Percentiles rank a stretch among this genome's conserved stretches.
Conservation (phyloP, 1,139 yeast species). For the Yamadazyma membranifaciens region DNA sequence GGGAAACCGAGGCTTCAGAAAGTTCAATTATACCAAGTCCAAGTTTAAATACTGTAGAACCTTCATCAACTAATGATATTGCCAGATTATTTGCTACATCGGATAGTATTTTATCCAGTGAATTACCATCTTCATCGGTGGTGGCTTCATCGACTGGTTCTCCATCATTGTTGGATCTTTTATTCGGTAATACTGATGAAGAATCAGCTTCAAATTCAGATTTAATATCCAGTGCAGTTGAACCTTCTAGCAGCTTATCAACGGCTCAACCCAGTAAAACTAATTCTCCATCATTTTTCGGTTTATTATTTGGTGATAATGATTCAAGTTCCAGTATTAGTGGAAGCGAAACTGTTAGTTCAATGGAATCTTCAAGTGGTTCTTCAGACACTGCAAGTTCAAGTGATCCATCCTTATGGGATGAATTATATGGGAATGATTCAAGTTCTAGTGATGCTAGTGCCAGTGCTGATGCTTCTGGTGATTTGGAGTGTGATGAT, state of each 20-base stretch:
- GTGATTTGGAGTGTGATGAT: constrained; percentile 11
- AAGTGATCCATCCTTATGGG: constrained; percentile 5
- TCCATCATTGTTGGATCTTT: constrained; percentile 3
- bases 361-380: constrained; percentile 3
- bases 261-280: constrained; percentile 3
- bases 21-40: constrained; percentile 6
- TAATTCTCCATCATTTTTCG: constrained; percentile 4
- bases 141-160: background rate
- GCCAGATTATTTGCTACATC: constrained; percentile 2
- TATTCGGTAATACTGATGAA: constrained; percentile 4
- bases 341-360: no score
- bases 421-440: constrained; percentile 1
- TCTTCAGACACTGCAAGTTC: constrained; percentile 1
- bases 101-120: background rate
- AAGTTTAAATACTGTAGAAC: constrained; percentile 5
- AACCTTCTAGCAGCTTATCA: constrained; percentile 8
- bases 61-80: constrained; percentile 5
- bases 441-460: constrained; percentile 6
- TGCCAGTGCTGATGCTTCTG: constrained; percentile 6
- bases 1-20: background rate
- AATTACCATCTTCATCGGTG: constrained; percentile 1
- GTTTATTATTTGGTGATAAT: constrained; percentile 4
- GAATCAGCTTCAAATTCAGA: constrained; percentile 1
- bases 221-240: background rate
- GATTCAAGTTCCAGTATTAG: constrained; percentile 4